Percentiles rank a stretch among this genome's conserved stretches.
Evolutionary conservation across 1,284 basidiomycete genomes (phyloP).

Genomic region (Ganoderma lingzhi): DNA sequence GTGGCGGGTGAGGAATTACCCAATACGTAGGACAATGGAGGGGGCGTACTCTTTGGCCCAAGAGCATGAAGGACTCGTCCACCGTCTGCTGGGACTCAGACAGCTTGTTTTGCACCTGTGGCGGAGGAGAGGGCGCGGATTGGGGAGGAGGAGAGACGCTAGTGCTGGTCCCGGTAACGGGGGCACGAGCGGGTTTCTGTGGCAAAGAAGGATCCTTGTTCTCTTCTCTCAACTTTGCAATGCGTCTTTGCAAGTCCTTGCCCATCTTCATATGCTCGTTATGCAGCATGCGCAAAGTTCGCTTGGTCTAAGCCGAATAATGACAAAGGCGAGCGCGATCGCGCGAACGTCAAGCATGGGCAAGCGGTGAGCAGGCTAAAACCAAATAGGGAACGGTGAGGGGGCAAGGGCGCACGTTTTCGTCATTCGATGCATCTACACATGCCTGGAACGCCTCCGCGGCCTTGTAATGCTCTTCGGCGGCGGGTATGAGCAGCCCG

Average conservation of each 20-base stretch:
- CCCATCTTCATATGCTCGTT: constrained; percentile 73
- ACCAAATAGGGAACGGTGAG: constrained; percentile 3
- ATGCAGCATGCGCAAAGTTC: constrained; percentile 75
- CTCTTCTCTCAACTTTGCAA: constrained; percentile 73
- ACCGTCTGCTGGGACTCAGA: constrained; percentile 78
- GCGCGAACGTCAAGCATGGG: neutral
- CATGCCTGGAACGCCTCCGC: constrained; percentile 77
- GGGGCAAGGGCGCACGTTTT: constrained; percentile 58
- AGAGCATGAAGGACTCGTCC: constrained; percentile 86
- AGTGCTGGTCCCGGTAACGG: constrained; percentile 28
- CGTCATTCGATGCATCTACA: constrained; percentile 72
- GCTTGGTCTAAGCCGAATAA: constrained; percentile 62
- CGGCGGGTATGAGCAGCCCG: constrained; percentile 72
- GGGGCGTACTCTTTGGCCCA: constrained; percentile 68
- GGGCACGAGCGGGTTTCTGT: constrained; percentile 43
- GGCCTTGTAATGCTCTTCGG: constrained; percentile 70
- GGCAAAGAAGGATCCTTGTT: constrained; percentile 74
- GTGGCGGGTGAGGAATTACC: constrained; percentile 3
- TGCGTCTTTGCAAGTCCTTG: constrained; percentile 74
- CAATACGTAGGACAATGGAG: constrained; percentile 6
- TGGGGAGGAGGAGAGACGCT: constrained; percentile 35
- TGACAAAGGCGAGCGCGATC: neutral
- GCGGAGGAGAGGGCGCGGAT: constrained; percentile 51
- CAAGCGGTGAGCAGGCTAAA: constrained; percentile 10
- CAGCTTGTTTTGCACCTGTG: constrained; percentile 47